phyloP scores from a whole-genome alignment of 352 stramenopile species.

The Halophytophthora polymorphica region DNA sequence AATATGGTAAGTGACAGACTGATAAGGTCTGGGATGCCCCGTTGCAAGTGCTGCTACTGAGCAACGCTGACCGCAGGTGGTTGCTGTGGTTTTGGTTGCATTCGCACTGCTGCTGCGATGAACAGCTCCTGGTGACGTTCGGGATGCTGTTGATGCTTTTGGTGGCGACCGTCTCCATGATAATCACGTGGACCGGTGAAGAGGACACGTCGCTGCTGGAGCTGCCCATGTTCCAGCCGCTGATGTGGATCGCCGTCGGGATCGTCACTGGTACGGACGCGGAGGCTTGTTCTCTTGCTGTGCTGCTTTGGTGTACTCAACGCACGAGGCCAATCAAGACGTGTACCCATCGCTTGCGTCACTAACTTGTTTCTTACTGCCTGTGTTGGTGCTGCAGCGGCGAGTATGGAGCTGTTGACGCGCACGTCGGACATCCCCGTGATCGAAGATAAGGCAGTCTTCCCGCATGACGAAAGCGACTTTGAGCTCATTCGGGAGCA shows the following conservation, averaged over 20 bases:
- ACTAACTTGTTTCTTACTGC: not conserved
- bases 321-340: not conserved
- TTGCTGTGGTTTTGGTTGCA: not conserved
- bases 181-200: constrained; percentile 58
- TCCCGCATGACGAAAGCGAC: constrained; percentile 48
- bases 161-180: constrained; percentile 52
- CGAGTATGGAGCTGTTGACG: constrained; percentile 48
- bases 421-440: constrained; percentile 33
- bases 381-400: constrained; percentile 20
- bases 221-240: constrained; percentile 72
- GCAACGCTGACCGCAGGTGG: not conserved
- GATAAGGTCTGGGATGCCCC: not conserved
- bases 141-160: constrained; percentile 67
- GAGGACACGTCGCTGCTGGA: constrained; percentile 37
- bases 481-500: constrained; percentile 57
- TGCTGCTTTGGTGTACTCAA: no score
- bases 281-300: constrained; percentile 2
- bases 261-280: constrained; percentile 57
- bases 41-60: not conserved
- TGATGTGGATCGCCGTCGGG: constrained; percentile 78
- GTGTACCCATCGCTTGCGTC: no score
- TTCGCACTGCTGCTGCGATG: no score
- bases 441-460: constrained; percentile 54
- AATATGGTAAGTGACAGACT: constrained; percentile 37
- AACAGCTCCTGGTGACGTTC: constrained; percentile 65